phyloP scores from a whole-genome alignment of 768 basidiomycete genomes.

The Holtermanniella nyarrowii region DNA sequence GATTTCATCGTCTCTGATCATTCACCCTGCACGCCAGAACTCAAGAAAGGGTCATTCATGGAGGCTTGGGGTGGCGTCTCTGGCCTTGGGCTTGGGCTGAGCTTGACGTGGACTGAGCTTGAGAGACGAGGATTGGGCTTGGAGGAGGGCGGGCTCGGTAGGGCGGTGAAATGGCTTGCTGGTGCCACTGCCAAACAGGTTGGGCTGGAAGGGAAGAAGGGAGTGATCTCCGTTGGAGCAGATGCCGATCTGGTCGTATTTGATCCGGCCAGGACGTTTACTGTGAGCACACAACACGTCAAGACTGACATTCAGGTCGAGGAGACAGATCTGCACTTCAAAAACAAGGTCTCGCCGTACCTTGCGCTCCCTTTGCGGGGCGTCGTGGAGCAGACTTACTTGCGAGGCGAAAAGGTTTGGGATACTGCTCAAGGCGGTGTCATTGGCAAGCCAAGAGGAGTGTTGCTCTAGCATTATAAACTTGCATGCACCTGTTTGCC shows the following conservation, averaged over 20 bases:
- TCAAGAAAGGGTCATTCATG: slow-evolving; percentile 76
- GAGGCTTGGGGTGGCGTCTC: slow-evolving; percentile 90
- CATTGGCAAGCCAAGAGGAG: background rate
- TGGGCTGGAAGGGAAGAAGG: slow-evolving; percentile 60
- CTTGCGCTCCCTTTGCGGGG: slow-evolving; percentile 63
- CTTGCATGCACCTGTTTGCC: background rate
- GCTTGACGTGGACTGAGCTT: slow-evolving; percentile 80
- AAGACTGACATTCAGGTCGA: background rate
- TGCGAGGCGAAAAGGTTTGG: slow-evolving; percentile 68
- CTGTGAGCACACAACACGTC: slow-evolving; percentile 55
- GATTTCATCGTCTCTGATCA: slow-evolving; percentile 95
- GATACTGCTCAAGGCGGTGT: slow-evolving; percentile 2
- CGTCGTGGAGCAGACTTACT: slow-evolving; percentile 61
- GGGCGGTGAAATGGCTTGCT: slow-evolving; percentile 67
- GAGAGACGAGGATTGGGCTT: slow-evolving; percentile 45
- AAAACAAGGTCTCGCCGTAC: slow-evolving; percentile 89
- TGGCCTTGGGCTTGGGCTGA: slow-evolving; percentile 77
- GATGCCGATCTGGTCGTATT: slow-evolving; percentile 85
- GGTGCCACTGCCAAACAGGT: slow-evolving; percentile 68
- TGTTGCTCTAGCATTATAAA: background rate
- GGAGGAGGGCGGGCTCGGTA: slow-evolving; percentile 43
- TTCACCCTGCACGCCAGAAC: slow-evolving; percentile 70
- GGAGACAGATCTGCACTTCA: slow-evolving; percentile 63
- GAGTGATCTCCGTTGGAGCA: slow-evolving; percentile 58
- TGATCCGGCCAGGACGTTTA: slow-evolving; percentile 49